These are phyloP conservation scores for Pyrenophora teres DNA, from an alignment of 2,329 filamentous ascomycete genomes.

Conservation along the genomic window DNA sequence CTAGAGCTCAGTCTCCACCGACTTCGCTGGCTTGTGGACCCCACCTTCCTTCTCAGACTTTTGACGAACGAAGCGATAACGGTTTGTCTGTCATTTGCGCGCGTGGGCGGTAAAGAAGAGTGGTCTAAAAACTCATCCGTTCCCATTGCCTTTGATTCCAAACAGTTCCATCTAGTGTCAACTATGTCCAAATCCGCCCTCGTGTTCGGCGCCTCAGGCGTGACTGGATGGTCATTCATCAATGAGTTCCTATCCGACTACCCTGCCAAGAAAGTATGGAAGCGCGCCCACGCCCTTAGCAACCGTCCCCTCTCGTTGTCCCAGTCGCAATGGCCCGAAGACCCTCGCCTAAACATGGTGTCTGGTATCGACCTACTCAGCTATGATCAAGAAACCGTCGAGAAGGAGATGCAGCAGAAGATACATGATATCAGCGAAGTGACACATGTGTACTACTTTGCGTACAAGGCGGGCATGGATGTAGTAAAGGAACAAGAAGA, in stretches of 20 bases:
- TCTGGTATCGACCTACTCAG: slow-evolving; percentile 51
- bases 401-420: slow-evolving; percentile 39
- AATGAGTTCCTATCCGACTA: slow-evolving; percentile 49
- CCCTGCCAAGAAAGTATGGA: slow-evolving; percentile 42
- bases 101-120: not conserved
- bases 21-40: too few species aligned
- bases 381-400: slow-evolving; percentile 47
- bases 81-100: too few species aligned
- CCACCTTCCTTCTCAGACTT: too few species aligned
- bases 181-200: slow-evolving; percentile 46
- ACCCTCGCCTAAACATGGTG: slow-evolving; percentile 49
- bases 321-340: slow-evolving; percentile 46
- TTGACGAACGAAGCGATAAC: too few species aligned
- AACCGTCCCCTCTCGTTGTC: slow-evolving; percentile 45
- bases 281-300: slow-evolving; percentile 48
- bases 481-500: slow-evolving; percentile 47
- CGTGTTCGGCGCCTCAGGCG: slow-evolving; percentile 51
- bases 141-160: not conserved
- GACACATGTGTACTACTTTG: slow-evolving; percentile 53
- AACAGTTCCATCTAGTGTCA: too few species aligned
- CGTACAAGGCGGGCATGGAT: slow-evolving; percentile 51
- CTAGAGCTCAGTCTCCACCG: too few species aligned
- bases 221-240: slow-evolving; percentile 51
- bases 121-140: not conserved
- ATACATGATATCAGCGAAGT: slow-evolving; percentile 46